Evolutionary conservation across 345 rosid species (phyloP).

Genomic region (Brassica incana): DNA sequence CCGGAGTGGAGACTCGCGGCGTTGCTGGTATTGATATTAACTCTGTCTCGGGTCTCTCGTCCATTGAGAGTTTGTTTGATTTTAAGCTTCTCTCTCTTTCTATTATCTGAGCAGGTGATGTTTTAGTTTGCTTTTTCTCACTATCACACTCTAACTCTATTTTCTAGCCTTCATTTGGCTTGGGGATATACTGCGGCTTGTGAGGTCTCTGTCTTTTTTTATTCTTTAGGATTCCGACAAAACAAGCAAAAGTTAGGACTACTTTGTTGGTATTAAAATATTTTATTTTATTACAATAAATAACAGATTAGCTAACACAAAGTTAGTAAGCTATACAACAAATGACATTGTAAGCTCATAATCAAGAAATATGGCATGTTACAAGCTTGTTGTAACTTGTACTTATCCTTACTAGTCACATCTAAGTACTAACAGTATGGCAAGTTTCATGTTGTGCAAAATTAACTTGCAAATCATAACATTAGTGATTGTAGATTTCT

Average conservation of each 20-base stretch:
- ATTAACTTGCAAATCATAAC: neutral
- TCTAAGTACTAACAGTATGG: neutral
- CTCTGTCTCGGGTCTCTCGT: conserved; percentile 99
- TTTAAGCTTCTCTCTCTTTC: conserved; percentile 1
- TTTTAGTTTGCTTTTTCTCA: conserved; percentile 8
- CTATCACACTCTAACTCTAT: conserved; percentile 13
- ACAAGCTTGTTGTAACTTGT: conserved; percentile 1
- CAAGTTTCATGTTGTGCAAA: conserved; percentile 5
- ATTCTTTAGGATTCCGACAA: conserved; percentile 6
- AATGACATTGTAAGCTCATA: neutral
- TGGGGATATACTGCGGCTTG: neutral
- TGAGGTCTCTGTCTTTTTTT: neutral
- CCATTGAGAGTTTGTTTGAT: conserved; percentile 43
- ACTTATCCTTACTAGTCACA: conserved; percentile 1
- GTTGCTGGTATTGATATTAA: conserved; percentile 95
- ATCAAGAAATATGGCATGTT: conserved; percentile 11
- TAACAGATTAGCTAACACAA: neutral
- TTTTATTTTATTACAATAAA: neutral
- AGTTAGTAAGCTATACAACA: neutral
- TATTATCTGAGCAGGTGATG: conserved; percentile 12
- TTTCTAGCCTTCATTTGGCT: conserved; percentile 6
- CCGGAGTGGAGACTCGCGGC: conserved; percentile 92
- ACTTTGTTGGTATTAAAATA: neutral
- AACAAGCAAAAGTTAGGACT: conserved; percentile 2
- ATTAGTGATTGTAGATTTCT: neutral